These are phyloP conservation scores for Metschnikowia henanensis DNA, from an alignment of 805 yeast genomes.

Conservation along the genomic window DNA sequence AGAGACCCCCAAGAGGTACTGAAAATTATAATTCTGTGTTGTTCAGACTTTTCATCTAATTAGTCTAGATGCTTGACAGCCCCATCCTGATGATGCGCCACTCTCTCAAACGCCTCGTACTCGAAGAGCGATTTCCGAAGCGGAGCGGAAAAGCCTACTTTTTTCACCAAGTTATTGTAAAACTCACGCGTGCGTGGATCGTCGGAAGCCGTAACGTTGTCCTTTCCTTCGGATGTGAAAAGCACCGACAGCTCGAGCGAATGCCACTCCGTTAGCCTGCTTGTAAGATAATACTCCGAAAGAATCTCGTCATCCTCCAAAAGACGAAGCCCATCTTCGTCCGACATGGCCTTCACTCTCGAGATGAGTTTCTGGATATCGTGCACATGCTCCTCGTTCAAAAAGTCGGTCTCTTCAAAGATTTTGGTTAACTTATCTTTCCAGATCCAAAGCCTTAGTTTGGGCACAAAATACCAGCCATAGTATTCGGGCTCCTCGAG, in stretches of 20 bases:
- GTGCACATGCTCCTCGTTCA: background rate
- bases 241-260: slow-evolving; percentile 18
- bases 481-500: slow-evolving; percentile 9
- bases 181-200: background rate
- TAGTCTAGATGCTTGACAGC: background rate
- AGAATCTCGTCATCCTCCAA: slow-evolving; percentile 22
- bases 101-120: slow-evolving; percentile 11
- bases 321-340: slow-evolving; percentile 23
- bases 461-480: slow-evolving; percentile 19
- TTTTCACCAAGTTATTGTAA: slow-evolving; percentile 9
- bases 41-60: too few species aligned
- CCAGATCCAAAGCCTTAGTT: slow-evolving; percentile 22
- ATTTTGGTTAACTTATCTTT: slow-evolving; percentile 11
- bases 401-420: slow-evolving; percentile 12
- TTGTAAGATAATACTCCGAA: slow-evolving; percentile 24
- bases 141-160: slow-evolving; percentile 8
- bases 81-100: slow-evolving; percentile 1
- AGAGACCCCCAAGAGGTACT: too few species aligned
- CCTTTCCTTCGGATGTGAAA: slow-evolving; percentile 17
- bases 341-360: slow-evolving; percentile 24
- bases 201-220: background rate
- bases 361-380: slow-evolving; percentile 16
- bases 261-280: slow-evolving; percentile 20
- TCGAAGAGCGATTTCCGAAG: slow-evolving; percentile 14
- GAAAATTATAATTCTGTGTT: too few species aligned